Percentiles rank a stretch among this genome's conserved stretches.
These are phyloP conservation scores for Ceratobasidium sp. DNA, from an alignment of 1,284 basidiomycete species.

Conservation along the genomic window DNA sequence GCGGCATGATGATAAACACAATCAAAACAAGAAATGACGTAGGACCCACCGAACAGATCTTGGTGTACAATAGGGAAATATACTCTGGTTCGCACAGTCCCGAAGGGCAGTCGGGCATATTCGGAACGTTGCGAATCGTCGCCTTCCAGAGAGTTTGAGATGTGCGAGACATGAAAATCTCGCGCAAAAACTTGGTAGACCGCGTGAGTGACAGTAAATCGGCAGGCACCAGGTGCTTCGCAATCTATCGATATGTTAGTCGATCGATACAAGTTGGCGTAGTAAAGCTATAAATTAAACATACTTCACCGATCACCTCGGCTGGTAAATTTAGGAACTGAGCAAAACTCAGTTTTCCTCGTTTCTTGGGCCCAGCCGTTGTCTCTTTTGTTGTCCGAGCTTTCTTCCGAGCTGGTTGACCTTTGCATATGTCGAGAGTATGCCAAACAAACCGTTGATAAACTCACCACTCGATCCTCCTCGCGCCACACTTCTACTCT, in stretches of 20 bases:
- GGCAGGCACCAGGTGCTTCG: not conserved
- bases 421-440: not conserved
- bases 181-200: too few species aligned
- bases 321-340: not conserved
- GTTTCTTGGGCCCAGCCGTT: not conserved
- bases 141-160: too few species aligned
- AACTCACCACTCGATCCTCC: not conserved
- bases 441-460: not conserved
- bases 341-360: not conserved
- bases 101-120: too few species aligned
- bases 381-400: not conserved
- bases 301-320: slow-evolving; percentile 4
- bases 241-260: not conserved
- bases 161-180: too few species aligned
- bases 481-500: not conserved
- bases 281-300: not conserved
- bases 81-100: too few species aligned
- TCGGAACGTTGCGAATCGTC: too few species aligned
- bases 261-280: not conserved
- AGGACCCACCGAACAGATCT: not conserved
- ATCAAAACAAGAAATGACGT: not conserved
- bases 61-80: slow-evolving; percentile 51
- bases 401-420: not conserved
- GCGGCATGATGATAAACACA: not conserved
- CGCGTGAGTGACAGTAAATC: not conserved